A percentile compares a stretch with the other conserved stretches of the same genome.
These are phyloP conservation scores for Immersiporthe knoxdaviesiana DNA, from an alignment of 2,329 filamentous ascomycete genomes.

Conservation along the genomic window DNA sequence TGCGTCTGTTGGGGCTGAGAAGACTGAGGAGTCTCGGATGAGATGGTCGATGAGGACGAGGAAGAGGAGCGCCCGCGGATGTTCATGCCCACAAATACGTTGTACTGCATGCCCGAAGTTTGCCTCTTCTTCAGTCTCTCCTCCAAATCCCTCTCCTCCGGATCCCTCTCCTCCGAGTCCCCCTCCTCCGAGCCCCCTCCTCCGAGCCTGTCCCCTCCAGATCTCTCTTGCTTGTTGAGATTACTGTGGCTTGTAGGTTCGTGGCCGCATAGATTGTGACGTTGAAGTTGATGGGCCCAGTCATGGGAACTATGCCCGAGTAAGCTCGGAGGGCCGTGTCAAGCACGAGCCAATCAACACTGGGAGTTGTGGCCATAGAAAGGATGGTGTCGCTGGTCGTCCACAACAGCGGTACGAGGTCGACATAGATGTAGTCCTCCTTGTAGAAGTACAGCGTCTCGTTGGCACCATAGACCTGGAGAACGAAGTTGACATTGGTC, in stretches of 20 bases:
- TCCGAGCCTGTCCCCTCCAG: not conserved
- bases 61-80: not conserved
- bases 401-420: not conserved
- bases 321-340: not conserved
- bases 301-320: not conserved
- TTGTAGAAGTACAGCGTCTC: not conserved
- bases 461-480: not conserved
- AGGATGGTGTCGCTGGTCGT: not conserved
- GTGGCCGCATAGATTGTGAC: not conserved
- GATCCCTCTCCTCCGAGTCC: too few relatives aligned
- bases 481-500: not conserved
- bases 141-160: not conserved
- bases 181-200: too few relatives aligned
- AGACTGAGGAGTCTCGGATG: not conserved
- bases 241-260: not conserved
- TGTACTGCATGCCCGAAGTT: not conserved
- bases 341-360: not conserved
- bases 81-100: not conserved
- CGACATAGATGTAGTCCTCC: not conserved
- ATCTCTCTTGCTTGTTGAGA: not conserved
- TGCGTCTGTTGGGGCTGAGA: not conserved
- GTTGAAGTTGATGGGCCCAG: not conserved
- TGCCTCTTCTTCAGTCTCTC: not conserved
- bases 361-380: not conserved
- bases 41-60: not conserved